Percentiles rank a stretch among this genome's conserved stretches.
Evolutionary conservation across 139 green algal species (phyloP).

Genomic region (Nannochloris sp.): DNA sequence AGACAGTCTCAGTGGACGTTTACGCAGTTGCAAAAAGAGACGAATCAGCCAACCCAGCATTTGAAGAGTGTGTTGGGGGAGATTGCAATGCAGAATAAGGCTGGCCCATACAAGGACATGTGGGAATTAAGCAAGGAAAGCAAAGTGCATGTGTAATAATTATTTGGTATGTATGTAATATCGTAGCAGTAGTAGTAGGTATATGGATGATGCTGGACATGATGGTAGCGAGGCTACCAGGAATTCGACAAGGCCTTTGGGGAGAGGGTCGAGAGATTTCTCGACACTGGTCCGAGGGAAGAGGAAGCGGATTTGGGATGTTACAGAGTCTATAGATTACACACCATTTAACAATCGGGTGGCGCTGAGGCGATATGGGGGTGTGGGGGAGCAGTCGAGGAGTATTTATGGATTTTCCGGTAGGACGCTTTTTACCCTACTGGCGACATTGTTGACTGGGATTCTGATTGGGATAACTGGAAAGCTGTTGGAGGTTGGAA

Average conservation of each 20-base stretch:
- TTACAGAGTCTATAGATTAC: conserved; percentile 21
- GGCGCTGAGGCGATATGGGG: background rate
- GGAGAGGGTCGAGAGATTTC: no score
- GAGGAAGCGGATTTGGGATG: conserved; percentile 7
- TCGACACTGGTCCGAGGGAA: background rate
- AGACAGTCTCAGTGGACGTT: conserved; percentile 42
- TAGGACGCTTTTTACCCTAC: conserved; percentile 53
- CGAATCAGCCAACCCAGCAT: conserved; percentile 37
- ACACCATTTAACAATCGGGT: conserved; percentile 15
- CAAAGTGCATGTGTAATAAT: background rate
- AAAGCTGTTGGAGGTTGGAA: conserved; percentile 25
- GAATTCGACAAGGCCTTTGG: no score
- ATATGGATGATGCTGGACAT: conserved; percentile 2
- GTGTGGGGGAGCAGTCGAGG: background rate
- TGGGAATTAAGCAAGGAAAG: conserved; percentile 44
- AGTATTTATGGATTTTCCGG: conserved; percentile 55
- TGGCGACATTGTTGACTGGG: conserved; percentile 53
- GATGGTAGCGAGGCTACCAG: background rate
- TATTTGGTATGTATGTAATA: conserved; percentile 7
- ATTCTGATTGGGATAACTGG: conserved; percentile 57
- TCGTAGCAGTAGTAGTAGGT: background rate
- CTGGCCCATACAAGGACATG: conserved; percentile 38
- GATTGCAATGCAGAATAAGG: conserved; percentile 28
- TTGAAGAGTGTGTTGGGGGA: conserved; percentile 32
- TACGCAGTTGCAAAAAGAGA: conserved; percentile 42